A percentile compares a stretch with the other conserved stretches of the same genome.
phyloP scores from a whole-genome alignment of 305 asterid genomes.

The Fraxinus latifolia region DNA sequence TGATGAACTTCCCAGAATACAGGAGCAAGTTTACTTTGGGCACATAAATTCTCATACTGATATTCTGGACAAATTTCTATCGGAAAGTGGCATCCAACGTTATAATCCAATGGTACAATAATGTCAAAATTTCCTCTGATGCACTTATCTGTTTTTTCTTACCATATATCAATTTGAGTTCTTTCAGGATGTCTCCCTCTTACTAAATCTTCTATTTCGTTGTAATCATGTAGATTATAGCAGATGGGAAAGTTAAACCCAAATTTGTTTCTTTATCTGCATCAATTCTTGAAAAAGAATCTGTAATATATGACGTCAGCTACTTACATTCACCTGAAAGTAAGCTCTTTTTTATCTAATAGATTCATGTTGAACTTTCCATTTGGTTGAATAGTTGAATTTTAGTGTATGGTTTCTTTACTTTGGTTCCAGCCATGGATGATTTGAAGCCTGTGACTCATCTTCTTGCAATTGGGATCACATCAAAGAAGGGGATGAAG shows the following conservation, averaged over 20 bases:
- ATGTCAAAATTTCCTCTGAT: constrained; percentile 15
- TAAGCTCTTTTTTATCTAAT: constrained; percentile 46
- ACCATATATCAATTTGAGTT: constrained; percentile 12
- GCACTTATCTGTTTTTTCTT: neutral
- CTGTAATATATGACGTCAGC: constrained; percentile 58
- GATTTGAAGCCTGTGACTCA: constrained; percentile 98
- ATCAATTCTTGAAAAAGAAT: constrained; percentile 55
- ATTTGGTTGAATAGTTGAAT: constrained; percentile 23
- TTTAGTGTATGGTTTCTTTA: constrained; percentile 24
- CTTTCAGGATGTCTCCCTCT: constrained; percentile 24
- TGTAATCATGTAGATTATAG: constrained; percentile 65
- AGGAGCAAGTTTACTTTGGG: constrained; percentile 97
- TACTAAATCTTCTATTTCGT: constrained; percentile 27
- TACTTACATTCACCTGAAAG: constrained; percentile 84
- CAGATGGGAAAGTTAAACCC: constrained; percentile 84
- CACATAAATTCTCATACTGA: constrained; percentile 83
- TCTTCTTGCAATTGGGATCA: constrained; percentile 72
- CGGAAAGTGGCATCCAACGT: constrained; percentile 87
- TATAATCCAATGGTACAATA: constrained; percentile 82
- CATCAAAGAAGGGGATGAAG: constrained; percentile 83
- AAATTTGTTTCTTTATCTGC: constrained; percentile 71
- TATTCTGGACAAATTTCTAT: constrained; percentile 76
- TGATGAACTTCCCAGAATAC: constrained; percentile 94
- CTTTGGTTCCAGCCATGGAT: constrained; percentile 62
- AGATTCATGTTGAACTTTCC: constrained; percentile 12